A percentile compares a stretch with the other conserved stretches of the same genome.
phyloP scores from a whole-genome alignment of 257 asterid species.

The Cordia subcordata region DNA sequence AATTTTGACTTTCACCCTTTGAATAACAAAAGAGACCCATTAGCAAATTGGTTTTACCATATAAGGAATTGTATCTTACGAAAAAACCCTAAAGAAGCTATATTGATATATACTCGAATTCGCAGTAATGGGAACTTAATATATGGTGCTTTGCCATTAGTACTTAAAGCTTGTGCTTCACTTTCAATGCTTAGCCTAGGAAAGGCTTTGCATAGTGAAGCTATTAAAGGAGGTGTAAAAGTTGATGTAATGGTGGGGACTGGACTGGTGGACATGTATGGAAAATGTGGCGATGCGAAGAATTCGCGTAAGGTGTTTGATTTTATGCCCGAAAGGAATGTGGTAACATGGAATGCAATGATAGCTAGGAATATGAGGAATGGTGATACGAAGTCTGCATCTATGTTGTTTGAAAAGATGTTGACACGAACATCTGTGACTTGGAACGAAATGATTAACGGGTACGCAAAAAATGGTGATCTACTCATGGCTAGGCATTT shows the following conservation, averaged over 20 bases:
- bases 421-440: constrained; percentile 42
- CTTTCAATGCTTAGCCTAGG: constrained; percentile 42
- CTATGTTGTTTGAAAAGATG: constrained; percentile 42
- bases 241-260: constrained; percentile 67
- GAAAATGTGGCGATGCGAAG: constrained; percentile 45
- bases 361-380: constrained; percentile 57
- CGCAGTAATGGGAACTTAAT: constrained; percentile 28
- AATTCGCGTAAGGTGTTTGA: constrained; percentile 62
- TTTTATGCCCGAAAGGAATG: constrained; percentile 59
- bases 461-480: constrained; percentile 53
- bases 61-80: constrained; percentile 32
- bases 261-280: constrained; percentile 62
- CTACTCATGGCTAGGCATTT: constrained; percentile 46
- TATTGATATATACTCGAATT: constrained; percentile 38
- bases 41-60: constrained; percentile 31
- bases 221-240: constrained; percentile 45
- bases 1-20: no score
- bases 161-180: constrained; percentile 75
- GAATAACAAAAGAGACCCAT: constrained; percentile 13
- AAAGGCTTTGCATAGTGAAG: constrained; percentile 49
- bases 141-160: constrained; percentile 47
- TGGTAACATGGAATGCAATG: constrained; percentile 69
- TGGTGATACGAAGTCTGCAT: constrained; percentile 34
- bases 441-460: constrained; percentile 77
- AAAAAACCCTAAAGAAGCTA: constrained; percentile 46